Base-by-base conservation (phyloP, 208 protist genomes). In the Phytomonas serpens region DNA sequence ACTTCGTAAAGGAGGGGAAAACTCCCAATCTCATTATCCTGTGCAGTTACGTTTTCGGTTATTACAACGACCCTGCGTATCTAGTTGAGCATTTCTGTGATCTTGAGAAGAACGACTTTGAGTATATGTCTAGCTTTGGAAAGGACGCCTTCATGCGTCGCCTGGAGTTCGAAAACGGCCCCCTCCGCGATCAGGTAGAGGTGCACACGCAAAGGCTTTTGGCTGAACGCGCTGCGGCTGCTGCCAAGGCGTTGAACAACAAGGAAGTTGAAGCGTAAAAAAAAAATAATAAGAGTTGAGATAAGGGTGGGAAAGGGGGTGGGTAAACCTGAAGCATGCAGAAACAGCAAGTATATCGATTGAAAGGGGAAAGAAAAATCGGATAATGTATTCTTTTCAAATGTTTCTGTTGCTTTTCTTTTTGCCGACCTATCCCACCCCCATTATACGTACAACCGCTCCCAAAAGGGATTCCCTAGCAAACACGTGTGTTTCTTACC, bases 111-210 rank as follows among this genome's bases (percentile, higher is more conserved):
- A 94, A 97, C 78, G 93, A 95, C 80, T 97, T 92, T 71, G 88
- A 94, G 69, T 87, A 95, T 80, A 84, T 96, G 75, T 84, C 85
- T 29, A 81, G 81, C 76, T 87, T 82, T 73, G 91, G 86, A 73
- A 94, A 93, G 74, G 93, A 97, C 73, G 91, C 90, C 37, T 97
- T 97, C 77, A 78, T 95, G 69, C 90, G 91, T 71, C 88, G 93
- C n/a, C 79, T 97, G 51, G 90, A 96, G 81, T 96, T 97, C 76
- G 93, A 97, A 77, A 96, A 95, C 79, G 93, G 93, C 40, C 90
- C 93, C 27, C 85, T 97, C 64, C 83, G 90, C 65, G 93, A 97
- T 68, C 89, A 97, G 83, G 93, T 96, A 7, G 88, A 96, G 80
- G 91, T 86, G 33, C 90, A 96, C 84, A 87, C 88, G 64, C 88